These are phyloP conservation scores for Polysphondylium violaceum DNA, from an alignment of 78 protist genomes.

Conservation along the genomic window DNA sequence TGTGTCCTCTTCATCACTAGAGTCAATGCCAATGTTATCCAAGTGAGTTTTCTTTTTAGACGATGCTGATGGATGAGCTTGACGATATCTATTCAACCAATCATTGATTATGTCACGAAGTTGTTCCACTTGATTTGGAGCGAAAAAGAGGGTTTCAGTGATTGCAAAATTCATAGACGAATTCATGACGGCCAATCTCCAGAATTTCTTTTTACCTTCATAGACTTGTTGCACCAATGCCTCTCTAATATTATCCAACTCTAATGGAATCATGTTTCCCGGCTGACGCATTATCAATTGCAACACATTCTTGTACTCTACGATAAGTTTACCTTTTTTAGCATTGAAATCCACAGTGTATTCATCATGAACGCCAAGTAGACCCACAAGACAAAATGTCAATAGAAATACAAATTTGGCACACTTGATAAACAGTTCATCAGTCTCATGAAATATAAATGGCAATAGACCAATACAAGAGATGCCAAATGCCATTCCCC, in stretches of 20 bases:
- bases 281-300: constrained; percentile 14
- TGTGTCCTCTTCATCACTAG: not conserved
- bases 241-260: not conserved
- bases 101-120: not conserved
- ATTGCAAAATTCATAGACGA: not conserved
- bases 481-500: constrained; percentile 39
- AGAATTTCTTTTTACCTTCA: constrained; percentile 38
- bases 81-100: not conserved
- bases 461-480: constrained; percentile 47
- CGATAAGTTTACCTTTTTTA: not conserved
- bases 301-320: constrained; percentile 33
- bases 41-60: not conserved
- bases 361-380: constrained; percentile 49
- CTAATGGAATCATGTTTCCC: constrained; percentile 30
- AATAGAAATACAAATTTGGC: constrained; percentile 27
- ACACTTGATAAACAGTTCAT: constrained; percentile 24
- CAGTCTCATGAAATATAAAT: constrained; percentile 24
- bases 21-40: no score
- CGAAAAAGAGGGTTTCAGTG: not conserved
- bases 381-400: constrained; percentile 37
- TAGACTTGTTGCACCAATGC: not conserved
- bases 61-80: not conserved
- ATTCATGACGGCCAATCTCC: not conserved
- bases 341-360: not conserved
- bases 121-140: not conserved